A percentile compares a stretch with the other conserved stretches of the same genome.
phyloP scores from a whole-genome alignment of 2,329 filamentous ascomycete species.

The Botrytis porri region DNA sequence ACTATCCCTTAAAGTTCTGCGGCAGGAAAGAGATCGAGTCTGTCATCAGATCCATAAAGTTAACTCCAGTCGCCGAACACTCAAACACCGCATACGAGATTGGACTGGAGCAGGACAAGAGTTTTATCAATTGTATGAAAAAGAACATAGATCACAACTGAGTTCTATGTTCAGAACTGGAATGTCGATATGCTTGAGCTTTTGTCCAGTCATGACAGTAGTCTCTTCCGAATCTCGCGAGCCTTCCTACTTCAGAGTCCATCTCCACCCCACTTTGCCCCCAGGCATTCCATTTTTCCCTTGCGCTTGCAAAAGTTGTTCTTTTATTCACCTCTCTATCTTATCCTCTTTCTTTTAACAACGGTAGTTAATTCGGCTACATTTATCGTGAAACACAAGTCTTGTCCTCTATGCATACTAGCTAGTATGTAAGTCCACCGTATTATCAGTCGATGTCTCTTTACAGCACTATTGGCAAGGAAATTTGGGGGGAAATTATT shows the following conservation, averaged over 20 bases:
- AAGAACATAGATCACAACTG: background rate
- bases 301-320: background rate
- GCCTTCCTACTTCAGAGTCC: background rate
- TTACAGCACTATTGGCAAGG: background rate
- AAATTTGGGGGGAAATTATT: background rate
- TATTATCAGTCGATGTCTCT: background rate
- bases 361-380: background rate
- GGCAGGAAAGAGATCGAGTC: background rate
- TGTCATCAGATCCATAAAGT: background rate
- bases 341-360: background rate
- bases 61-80: background rate
- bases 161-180: background rate
- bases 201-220: background rate
- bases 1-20: background rate
- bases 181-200: background rate
- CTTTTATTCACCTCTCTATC: background rate
- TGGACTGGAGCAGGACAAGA: background rate
- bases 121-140: background rate
- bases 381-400: background rate
- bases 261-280: background rate
- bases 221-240: background rate
- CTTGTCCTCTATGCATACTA: background rate
- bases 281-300: background rate
- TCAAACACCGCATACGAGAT: background rate
- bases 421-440: background rate